Percentiles rank a stretch among this genome's conserved stretches.
These are phyloP conservation scores for Ceratocystiopsis sp. DNA, from an alignment of 2,329 filamentous ascomycete species.

Conservation along the genomic window DNA sequence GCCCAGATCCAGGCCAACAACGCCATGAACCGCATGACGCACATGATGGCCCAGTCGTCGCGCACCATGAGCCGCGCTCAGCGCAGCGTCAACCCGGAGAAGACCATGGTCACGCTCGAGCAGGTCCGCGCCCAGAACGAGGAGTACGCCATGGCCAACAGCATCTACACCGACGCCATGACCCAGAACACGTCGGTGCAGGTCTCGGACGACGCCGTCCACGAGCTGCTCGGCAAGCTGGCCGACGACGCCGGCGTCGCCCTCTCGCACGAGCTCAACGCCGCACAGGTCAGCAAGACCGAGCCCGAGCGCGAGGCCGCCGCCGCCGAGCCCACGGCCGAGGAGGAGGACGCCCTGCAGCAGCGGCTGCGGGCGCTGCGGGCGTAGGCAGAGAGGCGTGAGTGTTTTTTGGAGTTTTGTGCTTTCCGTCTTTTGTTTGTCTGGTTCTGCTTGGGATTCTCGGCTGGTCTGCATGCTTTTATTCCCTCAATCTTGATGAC, in stretches of 20 bases:
- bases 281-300: slow-evolving; percentile 35
- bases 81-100: slow-evolving; percentile 41
- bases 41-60: slow-evolving; percentile 44
- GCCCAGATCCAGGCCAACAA: slow-evolving; percentile 49
- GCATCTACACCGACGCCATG: slow-evolving; percentile 77
- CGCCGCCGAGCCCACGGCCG: slow-evolving; percentile 50
- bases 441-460: too few species aligned
- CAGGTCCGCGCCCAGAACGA: slow-evolving; percentile 46
- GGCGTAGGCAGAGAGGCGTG: too few species aligned
- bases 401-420: background rate
- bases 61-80: slow-evolving; percentile 41
- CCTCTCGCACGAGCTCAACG: slow-evolving; percentile 55
- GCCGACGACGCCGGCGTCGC: slow-evolving; percentile 81
- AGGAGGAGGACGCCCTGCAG: slow-evolving; percentile 62
- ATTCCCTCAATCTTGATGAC: too few species aligned
- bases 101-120: slow-evolving; percentile 43
- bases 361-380: slow-evolving; percentile 39
- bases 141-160: slow-evolving; percentile 46
- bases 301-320: slow-evolving; percentile 37
- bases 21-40: slow-evolving; percentile 46
- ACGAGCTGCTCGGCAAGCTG: slow-evolving; percentile 68
- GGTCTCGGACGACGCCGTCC: slow-evolving; percentile 68
- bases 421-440: too few species aligned
- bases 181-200: slow-evolving; percentile 56
- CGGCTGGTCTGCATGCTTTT: too few species aligned